Base-by-base conservation (phyloP, 257 asterid species). In the Agastache rugosa region DNA sequence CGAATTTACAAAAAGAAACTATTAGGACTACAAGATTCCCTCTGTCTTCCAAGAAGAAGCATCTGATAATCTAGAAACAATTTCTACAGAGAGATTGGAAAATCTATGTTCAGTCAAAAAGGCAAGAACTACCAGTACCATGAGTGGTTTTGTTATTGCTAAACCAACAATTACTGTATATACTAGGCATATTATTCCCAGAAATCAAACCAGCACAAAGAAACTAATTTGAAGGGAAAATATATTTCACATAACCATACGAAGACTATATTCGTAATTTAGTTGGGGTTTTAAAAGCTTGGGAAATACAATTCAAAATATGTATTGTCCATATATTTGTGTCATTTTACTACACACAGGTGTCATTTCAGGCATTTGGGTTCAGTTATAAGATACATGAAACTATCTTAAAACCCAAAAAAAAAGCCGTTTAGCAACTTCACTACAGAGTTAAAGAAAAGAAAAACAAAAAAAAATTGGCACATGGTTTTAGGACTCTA, bases 1-100 rank as follows among this genome's bases (percentile, higher is more conserved):
- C 11, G 60, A 77, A 69, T 45, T 78, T 37, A 74, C 42, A 74
- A 31, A 29, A 62, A 64, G 31, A 61, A 76, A 70, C 39, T 17
- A 41, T 65, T 35, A 71, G 65, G 31, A 66, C 63, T 5, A 31
- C 47, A 27, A 9, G 20, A 22, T 77, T 35, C 56, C 42, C 35
- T 53, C 44, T n/a, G 61, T 25, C 19, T n/a, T 29, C 15, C 20
- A 68, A 19, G 58, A 75, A 50, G 29, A 37, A 68, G 17, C 22
- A 47, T 54, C 73, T 1, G 48, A 68, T 63, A 60, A 55, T 39
- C 8, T 11, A 15, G 50, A 17, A 51, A 45, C 67, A 80, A 20
- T 6, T 60, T 51, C 71, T 37, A 50, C 25, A 41, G 29, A 31
- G 34, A 58, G 29, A 34, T 35, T 34, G 54, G 48, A 41, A 62